Base-by-base conservation (phyloP, 2,329 filamentous ascomycete species). In the Didymosphaeria variabile region DNA sequence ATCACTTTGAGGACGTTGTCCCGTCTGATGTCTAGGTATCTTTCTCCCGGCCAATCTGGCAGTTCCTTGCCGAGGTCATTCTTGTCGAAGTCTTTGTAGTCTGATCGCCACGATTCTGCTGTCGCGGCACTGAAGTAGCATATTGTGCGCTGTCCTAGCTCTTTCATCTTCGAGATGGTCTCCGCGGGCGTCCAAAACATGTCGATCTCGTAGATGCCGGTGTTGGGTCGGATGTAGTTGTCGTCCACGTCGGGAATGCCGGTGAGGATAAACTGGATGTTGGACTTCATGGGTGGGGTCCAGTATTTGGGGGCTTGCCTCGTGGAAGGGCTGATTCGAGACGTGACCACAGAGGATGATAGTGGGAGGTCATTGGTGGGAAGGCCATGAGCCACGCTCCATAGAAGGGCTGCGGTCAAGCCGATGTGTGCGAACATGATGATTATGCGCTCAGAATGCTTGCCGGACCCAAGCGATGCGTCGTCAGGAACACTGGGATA, bases 91-190 rank as follows among this genome's bases (percentile, higher is more conserved):
- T 67, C 36, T 12, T 62, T 60, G 47, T 68, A 71, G 55, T 72
- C 70, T 19, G 67, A 63, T 44, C 68, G 46, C 67, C 67, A 71
- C 19, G 64, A 64, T 47, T 72, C 70, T 5, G 65, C 64, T 12
- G 70, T 68, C 17, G 69, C 70, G 12, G 68, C 70, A 5, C 58
- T 64, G 64, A 72, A 72, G 47, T 72, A 72, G 58, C 69, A 72
- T 15, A 72, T 64, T 8, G 64, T 60, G 34, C 64, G 66, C 44
- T 70, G 66, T 4, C 64, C 67, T 5, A 70, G 55, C 13, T 65
- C 26, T 19, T 66, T 63, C 60, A 70, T 64, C 29, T 29, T 63
- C 8, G 44, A 13, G 31, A 70, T 67, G 1, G 67, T 67, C 29
- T 64, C 59, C 17, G 42, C 59, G 1, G 67, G 64, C n/a, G 66